phyloP scores from a whole-genome alignment of 2,329 filamentous ascomycete species.

The Volutella citrinella region DNA sequence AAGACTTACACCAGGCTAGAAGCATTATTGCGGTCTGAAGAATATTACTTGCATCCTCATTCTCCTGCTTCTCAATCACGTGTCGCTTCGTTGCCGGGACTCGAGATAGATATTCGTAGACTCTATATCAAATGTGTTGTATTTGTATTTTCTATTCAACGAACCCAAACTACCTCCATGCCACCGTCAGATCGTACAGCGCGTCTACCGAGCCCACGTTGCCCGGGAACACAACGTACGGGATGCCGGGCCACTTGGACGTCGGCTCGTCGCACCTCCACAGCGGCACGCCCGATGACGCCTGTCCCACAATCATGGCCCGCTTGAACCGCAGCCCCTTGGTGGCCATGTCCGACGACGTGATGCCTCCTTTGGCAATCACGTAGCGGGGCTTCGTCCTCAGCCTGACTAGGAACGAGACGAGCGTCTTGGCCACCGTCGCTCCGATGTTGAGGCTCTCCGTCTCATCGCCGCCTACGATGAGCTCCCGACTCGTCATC shows the following conservation, averaged over 20 bases:
- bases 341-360: conserved; percentile 55
- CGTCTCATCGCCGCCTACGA: conserved; percentile 43
- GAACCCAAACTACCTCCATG: no score
- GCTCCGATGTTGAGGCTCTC: conserved; percentile 54
- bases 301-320: conserved; percentile 54
- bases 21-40: no score
- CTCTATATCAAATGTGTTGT: no score
- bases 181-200: conserved; percentile 14
- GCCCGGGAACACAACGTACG: conserved; percentile 35
- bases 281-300: conserved; percentile 54
- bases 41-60: no score
- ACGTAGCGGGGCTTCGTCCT: conserved; percentile 51
- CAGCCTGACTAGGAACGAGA: conserved; percentile 45
- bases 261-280: conserved; percentile 56
- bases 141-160: no score
- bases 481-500: conserved; percentile 56
- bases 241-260: conserved; percentile 47
- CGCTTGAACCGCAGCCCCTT: conserved; percentile 53
- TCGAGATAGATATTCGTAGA: no score
- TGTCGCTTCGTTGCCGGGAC: no score
- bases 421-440: conserved; percentile 48
- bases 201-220: conserved; percentile 18
- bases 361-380: conserved; percentile 60
- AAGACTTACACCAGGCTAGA: no score
- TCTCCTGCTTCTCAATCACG: no score